A percentile compares a stretch with the other conserved stretches of the same genome.
These are phyloP conservation scores for Coemansia asiatica DNA, from an alignment of 192 early-diverging fungal species.

Conservation along the genomic window DNA sequence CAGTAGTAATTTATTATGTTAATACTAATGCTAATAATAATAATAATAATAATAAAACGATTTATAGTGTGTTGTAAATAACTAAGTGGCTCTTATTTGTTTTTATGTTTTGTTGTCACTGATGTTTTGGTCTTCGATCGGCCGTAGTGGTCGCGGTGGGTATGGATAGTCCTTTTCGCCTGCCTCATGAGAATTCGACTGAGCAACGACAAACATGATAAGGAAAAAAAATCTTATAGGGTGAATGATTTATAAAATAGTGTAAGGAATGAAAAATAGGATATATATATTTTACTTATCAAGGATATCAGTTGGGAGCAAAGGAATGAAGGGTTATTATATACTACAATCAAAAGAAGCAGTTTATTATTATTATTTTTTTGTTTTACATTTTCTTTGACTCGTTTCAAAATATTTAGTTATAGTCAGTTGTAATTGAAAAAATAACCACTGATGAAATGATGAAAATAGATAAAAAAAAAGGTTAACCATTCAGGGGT, in stretches of 20 bases:
- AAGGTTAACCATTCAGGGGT: too few relatives aligned
- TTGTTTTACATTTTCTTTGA: background rate
- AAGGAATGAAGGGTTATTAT: too few relatives aligned
- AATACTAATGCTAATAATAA: too few relatives aligned
- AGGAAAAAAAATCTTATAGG: background rate
- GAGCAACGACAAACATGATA: background rate
- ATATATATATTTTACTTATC: too few relatives aligned
- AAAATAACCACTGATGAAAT: too few relatives aligned
- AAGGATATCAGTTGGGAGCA: background rate
- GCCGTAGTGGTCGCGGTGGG: constrained; percentile 5
- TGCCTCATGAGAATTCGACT: background rate
- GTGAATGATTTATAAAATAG: too few relatives aligned
- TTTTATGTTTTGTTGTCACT: background rate
- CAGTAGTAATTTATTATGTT: too few relatives aligned
- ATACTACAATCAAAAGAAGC: too few relatives aligned
- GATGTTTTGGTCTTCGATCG: background rate
- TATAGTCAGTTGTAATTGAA: background rate
- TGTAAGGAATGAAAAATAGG: too few relatives aligned
- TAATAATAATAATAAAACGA: too few relatives aligned
- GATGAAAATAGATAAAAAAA: background rate
- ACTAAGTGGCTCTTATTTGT: background rate
- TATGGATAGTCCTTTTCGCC: constrained; percentile 8
- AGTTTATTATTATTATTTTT: constrained; percentile 1
- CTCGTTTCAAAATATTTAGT: background rate
- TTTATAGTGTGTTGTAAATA: background rate